These are phyloP conservation scores for Citrus maxima DNA, from an alignment of 345 rosid genomes.

Conservation along the genomic window DNA sequence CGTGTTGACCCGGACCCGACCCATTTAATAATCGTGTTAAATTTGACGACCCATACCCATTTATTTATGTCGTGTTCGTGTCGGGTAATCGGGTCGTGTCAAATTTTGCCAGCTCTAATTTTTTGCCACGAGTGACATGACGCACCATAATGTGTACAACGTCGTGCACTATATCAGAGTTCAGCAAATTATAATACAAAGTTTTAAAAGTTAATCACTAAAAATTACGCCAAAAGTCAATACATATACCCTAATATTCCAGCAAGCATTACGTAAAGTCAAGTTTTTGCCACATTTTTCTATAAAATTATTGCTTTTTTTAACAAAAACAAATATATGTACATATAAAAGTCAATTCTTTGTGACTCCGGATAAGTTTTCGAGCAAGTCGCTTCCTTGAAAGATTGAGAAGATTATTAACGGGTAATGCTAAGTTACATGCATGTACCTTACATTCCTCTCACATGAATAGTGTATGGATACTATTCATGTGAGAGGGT, in stretches of 20 bases:
- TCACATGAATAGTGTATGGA: no score
- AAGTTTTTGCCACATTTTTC: not conserved
- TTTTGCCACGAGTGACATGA: no score
- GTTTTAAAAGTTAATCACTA: not conserved
- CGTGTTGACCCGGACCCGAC: no score
- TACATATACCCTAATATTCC: not conserved
- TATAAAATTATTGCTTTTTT: not conserved
- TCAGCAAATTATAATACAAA: not conserved
- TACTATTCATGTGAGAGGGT: no score
- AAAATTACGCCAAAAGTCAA: not conserved
- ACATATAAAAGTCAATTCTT: not conserved
- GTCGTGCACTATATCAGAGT: rapidly evolving
- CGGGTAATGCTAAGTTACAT: no score
- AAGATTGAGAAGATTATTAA: not conserved
- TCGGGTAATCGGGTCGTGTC: no score
- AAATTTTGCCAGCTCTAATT: no score
- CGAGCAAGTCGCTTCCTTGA: not conserved
- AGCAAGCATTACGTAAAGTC: not conserved
- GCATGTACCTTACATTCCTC: no score
- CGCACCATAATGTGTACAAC: no score
- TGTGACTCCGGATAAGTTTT: not conserved
- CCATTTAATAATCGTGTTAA: no score
- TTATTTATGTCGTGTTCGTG: no score
- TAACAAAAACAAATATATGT: not conserved
- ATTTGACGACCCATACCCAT: no score